Evolutionary conservation across 495 filamentous ascomycete species (phyloP).

Genomic region (Penicillium paxilli): DNA sequence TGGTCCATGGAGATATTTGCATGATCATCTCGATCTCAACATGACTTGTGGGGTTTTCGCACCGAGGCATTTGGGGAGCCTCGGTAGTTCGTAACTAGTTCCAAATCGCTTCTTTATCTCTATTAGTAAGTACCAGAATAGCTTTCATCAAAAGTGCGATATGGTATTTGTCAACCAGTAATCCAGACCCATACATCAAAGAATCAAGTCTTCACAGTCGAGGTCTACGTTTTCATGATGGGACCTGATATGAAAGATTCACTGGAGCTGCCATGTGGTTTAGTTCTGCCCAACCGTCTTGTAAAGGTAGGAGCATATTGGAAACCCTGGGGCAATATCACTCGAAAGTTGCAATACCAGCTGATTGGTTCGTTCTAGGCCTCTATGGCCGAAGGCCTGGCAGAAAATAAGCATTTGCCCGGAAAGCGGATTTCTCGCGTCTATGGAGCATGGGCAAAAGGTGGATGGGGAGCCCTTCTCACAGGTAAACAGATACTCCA

Average conservation of each 20-base stretch:
- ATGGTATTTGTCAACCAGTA: too few relatives aligned
- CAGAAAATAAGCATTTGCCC: conserved; percentile 1
- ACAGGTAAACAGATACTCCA: background rate
- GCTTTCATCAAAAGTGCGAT: too few relatives aligned
- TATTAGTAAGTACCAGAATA: too few relatives aligned
- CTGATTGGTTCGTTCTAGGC: background rate
- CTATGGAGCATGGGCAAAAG: conserved; percentile 4
- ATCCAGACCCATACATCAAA: too few relatives aligned
- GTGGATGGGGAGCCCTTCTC: conserved; percentile 6
- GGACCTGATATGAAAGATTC: conserved; percentile 2
- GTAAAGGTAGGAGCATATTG: conserved; percentile 9
- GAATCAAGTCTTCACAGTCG: too few relatives aligned
- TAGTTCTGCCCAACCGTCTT: conserved; percentile 15
- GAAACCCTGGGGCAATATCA: background rate
- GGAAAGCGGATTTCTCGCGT: background rate
- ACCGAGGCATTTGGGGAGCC: too few relatives aligned
- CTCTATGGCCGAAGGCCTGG: conserved; percentile 8
- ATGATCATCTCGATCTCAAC: too few relatives aligned
- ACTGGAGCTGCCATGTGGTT: conserved; percentile 16
- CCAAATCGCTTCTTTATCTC: too few relatives aligned
- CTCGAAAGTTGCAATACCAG: background rate
- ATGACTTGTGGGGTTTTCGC: too few relatives aligned
- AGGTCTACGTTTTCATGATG: too few relatives aligned
- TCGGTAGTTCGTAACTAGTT: too few relatives aligned
- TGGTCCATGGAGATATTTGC: too few relatives aligned